Base-by-base conservation (phyloP, 129 eudicot species). In the Artemisia tridentata region DNA sequence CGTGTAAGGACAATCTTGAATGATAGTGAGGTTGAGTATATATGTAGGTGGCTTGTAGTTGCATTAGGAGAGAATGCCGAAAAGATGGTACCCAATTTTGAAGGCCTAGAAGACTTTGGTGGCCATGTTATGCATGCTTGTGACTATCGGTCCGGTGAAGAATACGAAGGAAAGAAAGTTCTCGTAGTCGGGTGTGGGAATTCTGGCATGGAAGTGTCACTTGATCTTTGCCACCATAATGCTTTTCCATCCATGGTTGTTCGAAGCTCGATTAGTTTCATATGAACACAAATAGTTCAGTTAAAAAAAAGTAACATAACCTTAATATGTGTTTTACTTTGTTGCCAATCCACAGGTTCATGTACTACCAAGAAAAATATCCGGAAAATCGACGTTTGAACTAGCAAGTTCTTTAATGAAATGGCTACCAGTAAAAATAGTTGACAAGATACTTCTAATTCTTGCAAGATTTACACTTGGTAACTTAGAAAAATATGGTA, bases 61-160 rank as follows among this genome's bases (percentile, higher is more conserved):
- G 99, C 99, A 17, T 85, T 93, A 10, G 99, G 99, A 4, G 97
- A 95, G 74, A 95, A 95, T 78, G 96, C 99, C 1, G 97, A 88
- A 68, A 86, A 88, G 63, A 84, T 90, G 14, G 91, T 85, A 66
- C 99, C 99, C 0, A 86, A 80, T 5, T 86, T 95, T 63, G 85
- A 84, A 60, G 99, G 99, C 1, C 48, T 88, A 63, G 78, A 80
- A 15, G 86, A 88, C 49, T 95, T 87, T 69, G 76, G 73, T 2
- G 99, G 99, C 43, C 73, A 69, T 72, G 87, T 95, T 50, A 82
- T 85, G 77, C 99, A 95, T 80, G 97, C 97, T 46, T 85, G 97
- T 75, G 96, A 95, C 14, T 95, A 95, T 51, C 84, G 80, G 55
- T 83, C 97, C 3, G 99, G 99, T 0, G 85, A 88, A 65, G 72